phyloP scores from a whole-genome alignment of 345 rosid species.

The Excoecaria agallocha region DNA sequence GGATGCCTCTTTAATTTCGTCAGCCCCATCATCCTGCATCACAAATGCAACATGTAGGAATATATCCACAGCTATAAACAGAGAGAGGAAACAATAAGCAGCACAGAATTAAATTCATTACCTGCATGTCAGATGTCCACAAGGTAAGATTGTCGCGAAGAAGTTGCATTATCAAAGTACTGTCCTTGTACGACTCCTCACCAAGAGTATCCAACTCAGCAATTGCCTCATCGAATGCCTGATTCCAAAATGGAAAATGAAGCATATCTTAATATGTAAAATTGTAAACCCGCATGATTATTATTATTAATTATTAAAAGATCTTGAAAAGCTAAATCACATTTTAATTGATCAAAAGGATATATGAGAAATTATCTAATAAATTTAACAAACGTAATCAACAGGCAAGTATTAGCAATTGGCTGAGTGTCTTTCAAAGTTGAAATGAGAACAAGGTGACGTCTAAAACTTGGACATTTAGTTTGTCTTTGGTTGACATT shows the following conservation, averaged over 20 bases:
- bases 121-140: constrained; percentile 99
- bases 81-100: not conserved
- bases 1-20: constrained; percentile 81
- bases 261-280: too few species aligned
- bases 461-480: not conserved
- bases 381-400: too few species aligned
- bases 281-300: not conserved
- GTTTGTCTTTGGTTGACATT: not conserved
- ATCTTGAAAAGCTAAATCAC: not conserved
- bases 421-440: too few species aligned
- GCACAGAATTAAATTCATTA: constrained; percentile 12
- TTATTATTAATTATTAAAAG: too few species aligned
- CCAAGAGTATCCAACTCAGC: constrained; percentile 93
- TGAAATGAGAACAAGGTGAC: too few species aligned
- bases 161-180: constrained; percentile 97
- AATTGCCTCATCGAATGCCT: constrained; percentile 94
- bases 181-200: constrained; percentile 94
- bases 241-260: not conserved
- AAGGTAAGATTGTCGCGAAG: constrained; percentile 94
- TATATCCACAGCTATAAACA: not conserved
- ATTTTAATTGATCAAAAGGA: not conserved
- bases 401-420: too few species aligned
- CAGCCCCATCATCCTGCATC: constrained; percentile 76
- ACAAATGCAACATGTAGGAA: not conserved
- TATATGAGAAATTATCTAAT: not conserved